Conservation (phyloP, 2,329 filamentous ascomycete genomes). For the Eutypella sp. region DNA sequence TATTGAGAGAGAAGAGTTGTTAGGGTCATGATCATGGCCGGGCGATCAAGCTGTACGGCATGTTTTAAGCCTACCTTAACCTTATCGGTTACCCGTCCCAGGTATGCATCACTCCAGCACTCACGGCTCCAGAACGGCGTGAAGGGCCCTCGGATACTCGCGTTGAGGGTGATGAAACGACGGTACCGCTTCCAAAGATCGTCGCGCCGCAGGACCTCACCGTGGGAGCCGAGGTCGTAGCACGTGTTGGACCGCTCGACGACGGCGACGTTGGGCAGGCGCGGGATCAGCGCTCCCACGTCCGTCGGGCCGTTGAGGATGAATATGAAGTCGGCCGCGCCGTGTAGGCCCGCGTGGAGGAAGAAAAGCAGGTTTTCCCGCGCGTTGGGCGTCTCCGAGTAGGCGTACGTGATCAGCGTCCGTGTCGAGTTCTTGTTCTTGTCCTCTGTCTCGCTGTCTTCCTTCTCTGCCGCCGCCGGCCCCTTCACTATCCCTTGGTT, state of each 20-base stretch:
- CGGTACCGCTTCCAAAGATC: constrained; percentile 30
- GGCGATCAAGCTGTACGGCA: not conserved
- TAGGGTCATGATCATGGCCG: not conserved
- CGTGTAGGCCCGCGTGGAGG: constrained; percentile 31
- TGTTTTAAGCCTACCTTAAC: constrained; percentile 15
- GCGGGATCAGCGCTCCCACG: constrained; percentile 21
- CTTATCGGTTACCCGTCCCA: constrained; percentile 24
- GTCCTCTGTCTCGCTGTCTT: too few species aligned
- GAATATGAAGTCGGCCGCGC: constrained; percentile 34
- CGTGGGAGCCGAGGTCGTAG: constrained; percentile 31
- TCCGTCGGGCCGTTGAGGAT: constrained; percentile 32
- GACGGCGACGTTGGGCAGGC: constrained; percentile 25
- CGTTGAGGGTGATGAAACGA: constrained; percentile 32
- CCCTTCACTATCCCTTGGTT: too few species aligned
- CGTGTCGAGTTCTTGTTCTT: too few species aligned
- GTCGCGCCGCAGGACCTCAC: constrained; percentile 28
- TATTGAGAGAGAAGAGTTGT: not conserved
- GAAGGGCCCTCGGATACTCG: constrained; percentile 33
- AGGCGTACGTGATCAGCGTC: constrained; percentile 31
- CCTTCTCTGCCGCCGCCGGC: too few species aligned
- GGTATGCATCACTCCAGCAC: constrained; percentile 34
- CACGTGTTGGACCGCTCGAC: constrained; percentile 28
- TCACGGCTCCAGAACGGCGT: constrained; percentile 27
- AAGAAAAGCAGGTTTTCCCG: constrained; percentile 32
- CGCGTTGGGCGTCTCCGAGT: constrained; percentile 27